Evolutionary conservation across 768 basidiomycete species (phyloP), one percentile per base, ranked within the genome.

Genomic region (Russula compacta): DNA sequence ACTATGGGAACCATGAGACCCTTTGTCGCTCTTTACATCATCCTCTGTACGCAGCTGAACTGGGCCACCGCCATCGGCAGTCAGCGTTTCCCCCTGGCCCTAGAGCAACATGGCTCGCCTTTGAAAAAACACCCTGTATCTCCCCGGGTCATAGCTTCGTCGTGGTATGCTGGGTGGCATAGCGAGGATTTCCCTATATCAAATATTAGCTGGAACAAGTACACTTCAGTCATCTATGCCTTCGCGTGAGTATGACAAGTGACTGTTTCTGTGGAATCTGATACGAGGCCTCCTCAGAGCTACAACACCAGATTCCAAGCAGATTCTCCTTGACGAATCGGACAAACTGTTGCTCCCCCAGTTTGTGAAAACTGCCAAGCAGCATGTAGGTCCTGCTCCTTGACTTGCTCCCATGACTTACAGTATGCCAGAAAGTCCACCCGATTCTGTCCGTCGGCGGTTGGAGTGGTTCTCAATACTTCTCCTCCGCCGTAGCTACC

Each of bases 91-190:
- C n/a, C n/a, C n/a, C n/a, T n/a, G n/a, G n/a, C n/a, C n/a, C n/a
- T n/a, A n/a, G n/a, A n/a, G n/a, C n/a, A n/a, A n/a, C n/a, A n/a
- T n/a, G n/a, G n/a, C n/a, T n/a, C n/a, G 24, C 2, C 24, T 29
- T 29, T 29, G 24, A 29, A 29, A 29, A 29, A 3, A 29, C 24
- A 29, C 24, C 3, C 24, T 29, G 24, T 29, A 29, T 29, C 24
- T 3, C 24, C 24, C 24, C 1, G 2, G 24, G 24, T 58, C 53
- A 75, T 85, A 15, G 76, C 83, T 2, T 72, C 78, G 15, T 76
- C 81, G 9, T 89, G 85, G 85, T 88, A 81, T 66, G 82, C 86
- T 33, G 82, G 83, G 48, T 91, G 83, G 83, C 83, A 86, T 68
- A 62, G 51, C 14, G 65, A 71, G 36, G 73, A 72, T 0, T 84